phyloP scores from a whole-genome alignment of 1,139 yeast species.

The Saccharomyces uvarum region DNA sequence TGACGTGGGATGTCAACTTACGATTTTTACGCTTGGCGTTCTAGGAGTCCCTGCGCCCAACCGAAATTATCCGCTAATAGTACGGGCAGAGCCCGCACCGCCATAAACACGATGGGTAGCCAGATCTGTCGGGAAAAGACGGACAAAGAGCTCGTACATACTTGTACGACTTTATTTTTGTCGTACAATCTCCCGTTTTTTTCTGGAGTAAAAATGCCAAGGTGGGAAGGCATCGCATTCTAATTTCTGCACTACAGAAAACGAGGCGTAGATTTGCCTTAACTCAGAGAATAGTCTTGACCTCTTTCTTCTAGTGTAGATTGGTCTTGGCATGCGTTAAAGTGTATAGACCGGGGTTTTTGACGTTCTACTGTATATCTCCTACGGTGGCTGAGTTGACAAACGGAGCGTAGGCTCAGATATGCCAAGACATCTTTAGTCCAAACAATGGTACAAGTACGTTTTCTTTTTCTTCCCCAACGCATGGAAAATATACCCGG shows the following conservation, averaged over 20 bases:
- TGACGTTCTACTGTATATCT: too few relatives aligned
- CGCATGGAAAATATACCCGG: too few relatives aligned
- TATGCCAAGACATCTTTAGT: background rate
- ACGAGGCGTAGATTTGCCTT: background rate
- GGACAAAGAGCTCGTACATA: background rate
- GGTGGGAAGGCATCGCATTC: background rate
- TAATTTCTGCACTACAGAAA: background rate
- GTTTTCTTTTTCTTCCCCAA: too few relatives aligned
- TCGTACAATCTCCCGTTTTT: background rate
- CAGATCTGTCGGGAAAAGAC: background rate
- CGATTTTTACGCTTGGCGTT: background rate
- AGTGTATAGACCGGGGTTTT: too few relatives aligned
- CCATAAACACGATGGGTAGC: background rate
- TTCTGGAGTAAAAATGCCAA: background rate
- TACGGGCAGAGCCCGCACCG: background rate
- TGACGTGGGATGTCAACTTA: background rate
- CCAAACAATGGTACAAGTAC: background rate
- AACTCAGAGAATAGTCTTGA: background rate
- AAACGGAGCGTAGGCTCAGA: background rate
- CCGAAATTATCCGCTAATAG: background rate
- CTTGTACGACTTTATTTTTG: background rate
- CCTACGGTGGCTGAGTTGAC: too few relatives aligned
- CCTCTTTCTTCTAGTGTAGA: background rate
- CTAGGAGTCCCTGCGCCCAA: background rate
- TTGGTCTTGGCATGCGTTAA: background rate